Evolutionary conservation across 2,329 filamentous ascomycete genomes (phyloP).

Genomic region (Alternaria angustiovoidea): DNA sequence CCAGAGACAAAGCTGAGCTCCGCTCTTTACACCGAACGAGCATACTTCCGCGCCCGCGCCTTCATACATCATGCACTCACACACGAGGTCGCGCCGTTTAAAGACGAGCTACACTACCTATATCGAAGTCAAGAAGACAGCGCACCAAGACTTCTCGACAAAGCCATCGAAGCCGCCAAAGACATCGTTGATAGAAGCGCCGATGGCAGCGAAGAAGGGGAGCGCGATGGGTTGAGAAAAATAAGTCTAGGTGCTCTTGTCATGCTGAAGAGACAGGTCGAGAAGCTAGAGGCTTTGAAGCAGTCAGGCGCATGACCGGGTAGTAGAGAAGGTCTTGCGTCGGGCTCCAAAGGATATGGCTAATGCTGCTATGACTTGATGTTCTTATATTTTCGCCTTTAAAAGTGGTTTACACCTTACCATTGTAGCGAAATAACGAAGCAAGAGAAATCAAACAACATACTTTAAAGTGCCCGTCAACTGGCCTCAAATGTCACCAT

Average conservation of each 20-base stretch:
- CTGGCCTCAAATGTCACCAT: neutral
- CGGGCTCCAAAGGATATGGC: neutral
- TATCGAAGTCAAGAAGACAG: conserved; percentile 53
- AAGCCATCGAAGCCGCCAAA: conserved; percentile 54
- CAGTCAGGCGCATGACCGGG: neutral
- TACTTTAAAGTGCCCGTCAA: neutral
- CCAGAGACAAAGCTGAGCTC: conserved; percentile 57
- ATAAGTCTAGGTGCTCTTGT: conserved; percentile 60
- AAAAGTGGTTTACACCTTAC: neutral
- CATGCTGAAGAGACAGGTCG: conserved; percentile 52
- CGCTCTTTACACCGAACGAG: conserved; percentile 62
- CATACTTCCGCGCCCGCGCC: conserved; percentile 60
- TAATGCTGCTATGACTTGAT: neutral
- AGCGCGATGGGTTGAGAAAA: conserved; percentile 55
- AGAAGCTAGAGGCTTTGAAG: conserved; percentile 45
- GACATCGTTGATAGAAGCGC: conserved; percentile 53
- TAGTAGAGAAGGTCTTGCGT: neutral
- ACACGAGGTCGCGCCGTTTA: conserved; percentile 55
- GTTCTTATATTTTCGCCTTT: neutral
- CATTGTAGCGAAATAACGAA: neutral
- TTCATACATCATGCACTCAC: conserved; percentile 61
- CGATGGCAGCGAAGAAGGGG: conserved; percentile 30
- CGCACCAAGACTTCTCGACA: conserved; percentile 53
- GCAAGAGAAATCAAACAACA: neutral
- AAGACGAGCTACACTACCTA: conserved; percentile 62